These are phyloP conservation scores for Glycine latifolia DNA, from an alignment of 306 rosid species.

Conservation along the genomic window DNA sequence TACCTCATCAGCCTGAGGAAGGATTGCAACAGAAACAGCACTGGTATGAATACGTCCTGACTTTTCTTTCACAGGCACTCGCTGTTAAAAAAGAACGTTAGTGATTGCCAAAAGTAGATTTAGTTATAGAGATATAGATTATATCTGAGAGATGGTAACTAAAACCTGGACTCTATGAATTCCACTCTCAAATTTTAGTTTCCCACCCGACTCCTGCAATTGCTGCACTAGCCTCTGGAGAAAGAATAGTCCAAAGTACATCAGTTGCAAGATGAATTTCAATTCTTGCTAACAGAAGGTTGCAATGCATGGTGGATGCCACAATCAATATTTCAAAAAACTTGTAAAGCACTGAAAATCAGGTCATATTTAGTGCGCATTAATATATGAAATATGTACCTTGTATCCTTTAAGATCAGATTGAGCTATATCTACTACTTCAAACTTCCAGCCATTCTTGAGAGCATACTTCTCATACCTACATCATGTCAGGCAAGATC, in stretches of 20 bases:
- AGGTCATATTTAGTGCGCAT: conserved; percentile 16
- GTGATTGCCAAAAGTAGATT: conserved; percentile 24
- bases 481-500: conserved; percentile 31
- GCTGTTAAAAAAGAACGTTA: conserved; percentile 58
- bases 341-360: neutral
- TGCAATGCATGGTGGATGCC: conserved; percentile 8
- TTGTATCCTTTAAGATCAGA: conserved; percentile 86
- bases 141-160: conserved; percentile 34
- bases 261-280: conserved; percentile 26
- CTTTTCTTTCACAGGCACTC: conserved; percentile 93
- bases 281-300: conserved; percentile 16
- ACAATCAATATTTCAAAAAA: conserved; percentile 35
- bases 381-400: conserved; percentile 53
- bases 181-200: conserved; percentile 96
- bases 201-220: conserved; percentile 81
- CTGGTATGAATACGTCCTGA: conserved; percentile 92
- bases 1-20: conserved; percentile 96
- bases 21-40: conserved; percentile 96
- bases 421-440: conserved; percentile 76
- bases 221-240: conserved; percentile 89
- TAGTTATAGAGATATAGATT: neutral
- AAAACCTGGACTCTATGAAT: conserved; percentile 94
- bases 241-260: conserved; percentile 41
- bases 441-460: conserved; percentile 85
- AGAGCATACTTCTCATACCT: conserved; percentile 92